Conservation (phyloP, 768 basidiomycete species). For the Holtermanniella nyarrowii region DNA sequence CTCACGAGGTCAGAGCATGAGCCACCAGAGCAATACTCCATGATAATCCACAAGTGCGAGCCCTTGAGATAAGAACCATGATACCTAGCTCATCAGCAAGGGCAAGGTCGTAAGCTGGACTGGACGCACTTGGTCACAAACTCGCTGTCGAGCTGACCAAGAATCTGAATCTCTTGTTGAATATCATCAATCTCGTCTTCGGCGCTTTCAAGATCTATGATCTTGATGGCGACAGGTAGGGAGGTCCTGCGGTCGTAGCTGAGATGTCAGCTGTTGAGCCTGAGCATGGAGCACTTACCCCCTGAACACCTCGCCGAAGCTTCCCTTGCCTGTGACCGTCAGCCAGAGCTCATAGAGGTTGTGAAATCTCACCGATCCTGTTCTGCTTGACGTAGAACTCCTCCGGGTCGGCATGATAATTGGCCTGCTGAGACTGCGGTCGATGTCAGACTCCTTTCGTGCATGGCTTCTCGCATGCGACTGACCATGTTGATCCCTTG, state of each 20-base stretch:
- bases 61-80: slow-evolving; percentile 94
- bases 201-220: slow-evolving; percentile 96
- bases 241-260: slow-evolving; percentile 94
- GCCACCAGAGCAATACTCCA: slow-evolving; percentile 94
- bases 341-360: slow-evolving; percentile 1
- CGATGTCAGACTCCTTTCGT: not conserved
- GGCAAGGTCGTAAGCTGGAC: not conserved
- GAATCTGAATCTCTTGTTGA: slow-evolving; percentile 92
- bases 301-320: slow-evolving; percentile 99
- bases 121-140: slow-evolving; percentile 80
- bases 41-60: slow-evolving; percentile 95
- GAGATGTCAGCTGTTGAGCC: not conserved
- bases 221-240: slow-evolving; percentile 97
- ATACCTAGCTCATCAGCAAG: slow-evolving; percentile 50
- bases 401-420: slow-evolving; percentile 60
- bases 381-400: slow-evolving; percentile 96
- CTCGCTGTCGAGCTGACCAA: slow-evolving; percentile 89
- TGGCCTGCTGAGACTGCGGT: not conserved
- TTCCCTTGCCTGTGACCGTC: slow-evolving; percentile 69
- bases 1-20: slow-evolving; percentile 91
- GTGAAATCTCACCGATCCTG: slow-evolving; percentile 63
- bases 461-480: not conserved
- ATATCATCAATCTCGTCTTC: slow-evolving; percentile 99
- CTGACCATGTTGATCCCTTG: not conserved
- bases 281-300: slow-evolving; percentile 49